phyloP scores from a whole-genome alignment of 108 stramenopile species.

The Ochromonas danica region DNA sequence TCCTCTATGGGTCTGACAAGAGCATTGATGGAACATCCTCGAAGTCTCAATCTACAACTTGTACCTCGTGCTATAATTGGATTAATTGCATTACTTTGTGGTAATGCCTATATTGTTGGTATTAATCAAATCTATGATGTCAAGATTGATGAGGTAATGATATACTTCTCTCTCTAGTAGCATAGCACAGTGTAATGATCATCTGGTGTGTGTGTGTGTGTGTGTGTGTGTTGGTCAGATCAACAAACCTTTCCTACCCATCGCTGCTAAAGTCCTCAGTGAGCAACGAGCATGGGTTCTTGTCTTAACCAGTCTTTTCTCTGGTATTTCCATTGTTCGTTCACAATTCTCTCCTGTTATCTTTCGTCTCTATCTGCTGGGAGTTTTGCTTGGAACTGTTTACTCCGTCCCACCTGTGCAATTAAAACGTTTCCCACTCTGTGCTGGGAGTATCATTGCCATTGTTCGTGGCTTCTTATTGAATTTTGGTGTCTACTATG shows the following conservation, averaged over 20 bases:
- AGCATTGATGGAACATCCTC: conserved; percentile 75
- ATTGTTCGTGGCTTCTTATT: conserved; percentile 88
- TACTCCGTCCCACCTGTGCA: conserved; percentile 89
- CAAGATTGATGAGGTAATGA: conserved; percentile 80
- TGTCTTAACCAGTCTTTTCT: conserved; percentile 53
- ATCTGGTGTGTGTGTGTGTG: not conserved
- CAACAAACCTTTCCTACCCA: conserved; percentile 92
- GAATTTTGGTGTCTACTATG: conserved; percentile 95
- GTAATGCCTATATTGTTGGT: conserved; percentile 94
- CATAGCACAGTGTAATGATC: not conserved
- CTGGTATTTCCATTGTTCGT: conserved; percentile 13
- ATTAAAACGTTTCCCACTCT: conserved; percentile 80
- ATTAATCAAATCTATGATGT: conserved; percentile 95
- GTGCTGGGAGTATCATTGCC: conserved; percentile 87
- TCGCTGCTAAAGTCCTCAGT: conserved; percentile 89
- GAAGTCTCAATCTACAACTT: conserved; percentile 65
- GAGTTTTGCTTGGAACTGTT: conserved; percentile 74
- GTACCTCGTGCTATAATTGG: conserved; percentile 78
- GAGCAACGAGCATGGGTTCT: conserved; percentile 72
- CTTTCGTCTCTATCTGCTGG: conserved; percentile 79
- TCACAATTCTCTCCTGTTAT: conserved; percentile 74
- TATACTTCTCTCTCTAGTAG: not conserved
- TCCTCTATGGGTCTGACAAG: conserved; percentile 83
- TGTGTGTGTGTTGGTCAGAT: conserved; percentile 41
- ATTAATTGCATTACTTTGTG: conserved; percentile 78